Conservation (phyloP, 163 green algal genomes). For the Dunaliella salina region DNA sequence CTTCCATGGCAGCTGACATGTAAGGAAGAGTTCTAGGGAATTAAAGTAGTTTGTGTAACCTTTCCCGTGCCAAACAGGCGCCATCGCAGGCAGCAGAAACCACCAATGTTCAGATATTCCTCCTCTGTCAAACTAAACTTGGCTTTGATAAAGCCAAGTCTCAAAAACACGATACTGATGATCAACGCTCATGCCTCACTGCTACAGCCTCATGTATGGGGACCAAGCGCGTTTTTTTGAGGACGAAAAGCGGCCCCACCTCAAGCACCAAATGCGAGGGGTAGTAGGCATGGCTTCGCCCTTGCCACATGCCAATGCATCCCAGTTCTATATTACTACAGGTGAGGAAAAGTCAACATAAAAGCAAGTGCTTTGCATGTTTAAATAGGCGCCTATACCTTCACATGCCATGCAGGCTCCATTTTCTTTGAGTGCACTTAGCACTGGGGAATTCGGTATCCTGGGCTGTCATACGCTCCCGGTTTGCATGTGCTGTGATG, state of each 20-base stretch:
- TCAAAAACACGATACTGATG: too few relatives aligned
- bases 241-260: constrained; percentile 81
- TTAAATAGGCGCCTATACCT: too few relatives aligned
- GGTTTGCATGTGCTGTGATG: too few relatives aligned
- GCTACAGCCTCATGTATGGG: constrained; percentile 71
- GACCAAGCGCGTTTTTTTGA: constrained; percentile 90
- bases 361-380: neutral
- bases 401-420: too few relatives aligned
- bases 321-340: constrained; percentile 86
- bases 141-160: too few relatives aligned
- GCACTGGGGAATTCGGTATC: too few relatives aligned
- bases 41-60: too few relatives aligned
- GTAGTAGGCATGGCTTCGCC: constrained; percentile 84
- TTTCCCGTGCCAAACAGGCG: neutral
- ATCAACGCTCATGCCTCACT: neutral
- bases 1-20: too few relatives aligned
- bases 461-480: too few relatives aligned
- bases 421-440: too few relatives aligned
- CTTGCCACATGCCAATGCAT: constrained; percentile 75
- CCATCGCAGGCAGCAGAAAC: neutral
- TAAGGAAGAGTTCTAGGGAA: too few relatives aligned
- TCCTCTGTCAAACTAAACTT: neutral
- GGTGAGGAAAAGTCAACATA: neutral
- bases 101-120: neutral
- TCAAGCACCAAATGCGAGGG: constrained; percentile 78